Evolutionary conservation across 139 green algal species (phyloP).

Genomic region (Micractinium sp.): DNA sequence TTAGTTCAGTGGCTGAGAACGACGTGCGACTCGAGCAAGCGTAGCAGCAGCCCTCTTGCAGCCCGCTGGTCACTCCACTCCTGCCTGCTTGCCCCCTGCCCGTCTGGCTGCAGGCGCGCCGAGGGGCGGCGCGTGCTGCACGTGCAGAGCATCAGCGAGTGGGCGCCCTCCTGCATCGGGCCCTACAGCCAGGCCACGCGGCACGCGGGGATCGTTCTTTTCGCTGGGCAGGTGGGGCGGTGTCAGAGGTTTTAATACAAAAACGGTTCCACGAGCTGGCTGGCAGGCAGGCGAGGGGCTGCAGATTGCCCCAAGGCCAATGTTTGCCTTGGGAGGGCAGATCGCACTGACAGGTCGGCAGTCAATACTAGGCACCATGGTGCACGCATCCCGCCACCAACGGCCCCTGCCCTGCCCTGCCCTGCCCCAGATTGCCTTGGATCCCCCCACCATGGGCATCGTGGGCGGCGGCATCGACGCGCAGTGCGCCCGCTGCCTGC

Average conservation of each 20-base stretch:
- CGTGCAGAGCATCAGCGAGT: constrained; percentile 95
- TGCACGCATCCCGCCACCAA: too few species aligned
- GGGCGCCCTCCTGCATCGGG: constrained; percentile 96
- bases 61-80: too few species aligned
- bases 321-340: too few species aligned
- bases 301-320: too few species aligned
- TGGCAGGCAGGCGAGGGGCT: background rate
- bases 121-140: constrained; percentile 81
- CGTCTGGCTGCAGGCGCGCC: background rate
- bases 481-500: constrained; percentile 26
- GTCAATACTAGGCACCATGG: too few species aligned
- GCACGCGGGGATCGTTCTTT: constrained; percentile 41
- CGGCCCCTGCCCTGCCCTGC: too few species aligned
- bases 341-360: too few species aligned
- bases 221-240: constrained; percentile 53
- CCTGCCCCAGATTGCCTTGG: constrained; percentile 60
- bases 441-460: constrained; percentile 78
- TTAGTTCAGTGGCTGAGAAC: too few species aligned
- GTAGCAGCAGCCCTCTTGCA: too few species aligned
- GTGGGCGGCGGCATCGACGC: constrained; percentile 32
- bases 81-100: background rate
- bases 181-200: constrained; percentile 90
- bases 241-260: background rate
- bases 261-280: too few species aligned
- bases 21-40: too few species aligned